These are phyloP conservation scores for Neofusicoccum ribis DNA, from an alignment of 2,329 filamentous ascomycete genomes.

Conservation along the genomic window DNA sequence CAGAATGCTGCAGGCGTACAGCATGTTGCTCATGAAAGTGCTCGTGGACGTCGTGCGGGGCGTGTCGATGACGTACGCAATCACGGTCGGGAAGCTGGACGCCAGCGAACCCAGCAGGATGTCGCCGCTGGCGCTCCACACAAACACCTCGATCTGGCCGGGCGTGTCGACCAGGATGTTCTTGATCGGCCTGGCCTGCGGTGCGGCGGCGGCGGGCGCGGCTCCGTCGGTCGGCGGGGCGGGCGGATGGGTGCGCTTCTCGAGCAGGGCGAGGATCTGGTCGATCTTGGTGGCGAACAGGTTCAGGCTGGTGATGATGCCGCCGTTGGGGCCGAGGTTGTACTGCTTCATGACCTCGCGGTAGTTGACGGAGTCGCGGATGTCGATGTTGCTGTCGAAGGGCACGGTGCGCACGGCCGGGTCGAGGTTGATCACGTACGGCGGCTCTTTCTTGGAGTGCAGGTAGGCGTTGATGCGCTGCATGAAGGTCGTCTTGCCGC, in stretches of 20 bases:
- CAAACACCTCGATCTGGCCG: slow-evolving; percentile 97
- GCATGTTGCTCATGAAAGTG: slow-evolving; percentile 99
- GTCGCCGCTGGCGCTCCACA: slow-evolving; percentile 94
- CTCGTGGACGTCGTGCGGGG: slow-evolving; percentile 88
- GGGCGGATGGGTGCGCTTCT: slow-evolving; percentile 73
- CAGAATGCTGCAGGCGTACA: slow-evolving; percentile 96
- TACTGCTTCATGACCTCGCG: slow-evolving; percentile 99
- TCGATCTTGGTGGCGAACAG: slow-evolving; percentile 98
- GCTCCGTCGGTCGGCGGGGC: slow-evolving; percentile 34
- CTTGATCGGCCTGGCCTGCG: slow-evolving; percentile 56
- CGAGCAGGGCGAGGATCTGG: slow-evolving; percentile 83
- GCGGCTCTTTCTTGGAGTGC: slow-evolving; percentile 74
- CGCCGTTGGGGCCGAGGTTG: slow-evolving; percentile 94
- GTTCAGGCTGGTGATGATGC: slow-evolving; percentile 92
- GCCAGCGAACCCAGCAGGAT: slow-evolving; percentile 92
- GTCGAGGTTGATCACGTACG: slow-evolving; percentile 96
- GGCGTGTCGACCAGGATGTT: slow-evolving; percentile 94
- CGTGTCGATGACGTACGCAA: slow-evolving; percentile 97
- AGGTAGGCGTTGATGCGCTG: slow-evolving; percentile 94
- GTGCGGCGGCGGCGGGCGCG: slow-evolving; percentile 35
- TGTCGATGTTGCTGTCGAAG: slow-evolving; percentile 97
- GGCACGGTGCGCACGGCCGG: slow-evolving; percentile 91
- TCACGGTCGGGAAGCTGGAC: slow-evolving; percentile 91
- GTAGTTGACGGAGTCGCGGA: slow-evolving; percentile 98
- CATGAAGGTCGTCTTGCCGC: slow-evolving; percentile 99